A percentile compares a stretch with the other conserved stretches of the same genome.
Conservation (phyloP, 1,284 basidiomycete species). For the Entoloma clypeatum region DNA sequence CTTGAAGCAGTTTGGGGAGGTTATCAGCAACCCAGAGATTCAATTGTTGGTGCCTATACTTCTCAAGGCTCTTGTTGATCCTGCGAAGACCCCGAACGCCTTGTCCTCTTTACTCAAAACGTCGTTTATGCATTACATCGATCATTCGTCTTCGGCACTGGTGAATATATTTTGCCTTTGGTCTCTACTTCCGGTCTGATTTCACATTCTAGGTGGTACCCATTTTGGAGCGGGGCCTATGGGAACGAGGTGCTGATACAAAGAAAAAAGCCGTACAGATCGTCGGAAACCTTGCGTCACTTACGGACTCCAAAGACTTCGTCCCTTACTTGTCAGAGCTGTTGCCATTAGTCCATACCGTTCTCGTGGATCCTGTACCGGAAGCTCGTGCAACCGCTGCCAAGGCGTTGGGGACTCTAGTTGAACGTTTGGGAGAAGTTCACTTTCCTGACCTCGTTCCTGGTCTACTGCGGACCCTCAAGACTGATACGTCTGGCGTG, state of each 20-base stretch:
- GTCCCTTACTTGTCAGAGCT: slow-evolving; percentile 91
- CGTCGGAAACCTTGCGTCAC: slow-evolving; percentile 91
- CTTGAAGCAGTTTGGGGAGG: slow-evolving; percentile 97
- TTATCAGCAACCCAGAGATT: slow-evolving; percentile 93
- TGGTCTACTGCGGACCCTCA: slow-evolving; percentile 85
- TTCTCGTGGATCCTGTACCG: slow-evolving; percentile 93
- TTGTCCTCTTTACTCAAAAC: slow-evolving; percentile 85
- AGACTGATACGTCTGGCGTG: slow-evolving; percentile 92
- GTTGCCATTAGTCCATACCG: slow-evolving; percentile 88
- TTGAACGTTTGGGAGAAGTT: slow-evolving; percentile 92
- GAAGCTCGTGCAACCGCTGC: slow-evolving; percentile 97
- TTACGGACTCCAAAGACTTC: slow-evolving; percentile 96
- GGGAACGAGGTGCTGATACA: slow-evolving; percentile 88
- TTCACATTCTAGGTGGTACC: slow-evolving; percentile 76
- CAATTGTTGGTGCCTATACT: slow-evolving; percentile 89
- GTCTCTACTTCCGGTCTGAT: slow-evolving; percentile 13
- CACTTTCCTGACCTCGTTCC: slow-evolving; percentile 97
- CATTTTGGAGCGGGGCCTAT: slow-evolving; percentile 90
- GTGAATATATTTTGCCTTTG: slow-evolving; percentile 40
- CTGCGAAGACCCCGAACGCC: slow-evolving; percentile 86
- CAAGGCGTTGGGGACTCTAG: slow-evolving; percentile 94
- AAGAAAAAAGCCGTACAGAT: slow-evolving; percentile 98
- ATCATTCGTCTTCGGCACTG: slow-evolving; percentile 95
- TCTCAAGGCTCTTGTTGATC: slow-evolving; percentile 95
- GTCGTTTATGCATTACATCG: slow-evolving; percentile 98